Evolutionary conservation across 495 filamentous ascomycete genomes (phyloP).

Genomic region (Collariella sp.): DNA sequence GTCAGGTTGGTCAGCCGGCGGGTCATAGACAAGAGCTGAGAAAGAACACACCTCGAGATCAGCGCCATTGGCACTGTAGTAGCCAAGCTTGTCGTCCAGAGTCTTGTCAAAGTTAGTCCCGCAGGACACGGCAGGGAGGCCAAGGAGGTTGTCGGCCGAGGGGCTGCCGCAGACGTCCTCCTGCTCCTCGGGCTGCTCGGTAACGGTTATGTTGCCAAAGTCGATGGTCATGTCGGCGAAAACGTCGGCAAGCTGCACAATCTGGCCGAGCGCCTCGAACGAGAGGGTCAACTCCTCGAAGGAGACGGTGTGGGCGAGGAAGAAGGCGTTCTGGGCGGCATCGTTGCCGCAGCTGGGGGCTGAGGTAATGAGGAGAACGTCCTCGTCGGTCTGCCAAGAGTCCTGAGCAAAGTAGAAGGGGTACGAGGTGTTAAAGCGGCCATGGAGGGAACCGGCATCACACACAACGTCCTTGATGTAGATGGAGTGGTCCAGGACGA

Average conservation of each 20-base stretch:
- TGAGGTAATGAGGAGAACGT: conserved; percentile 8
- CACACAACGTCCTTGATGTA: conserved; percentile 7
- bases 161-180: conserved; percentile 3
- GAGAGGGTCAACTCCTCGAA: neutral
- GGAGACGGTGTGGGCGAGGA: conserved; percentile 7
- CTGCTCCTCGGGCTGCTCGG: neutral
- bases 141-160: neutral
- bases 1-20: too few relatives aligned
- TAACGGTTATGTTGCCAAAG: conserved; percentile 6
- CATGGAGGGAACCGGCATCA: neutral
- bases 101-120: conserved; percentile 9
- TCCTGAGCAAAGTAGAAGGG: conserved; percentile 1
- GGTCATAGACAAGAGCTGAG: too few relatives aligned
- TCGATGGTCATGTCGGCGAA: conserved; percentile 8
- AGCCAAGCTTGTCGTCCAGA: conserved; percentile 13
- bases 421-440: conserved; percentile 3
- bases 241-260: conserved; percentile 8
- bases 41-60: neutral
- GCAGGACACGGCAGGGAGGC: conserved; percentile 13
- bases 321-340: conserved; percentile 12
- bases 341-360: conserved; percentile 10
- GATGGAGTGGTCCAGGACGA: conserved; percentile 13
- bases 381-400: conserved; percentile 1
- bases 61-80: conserved; percentile 3
- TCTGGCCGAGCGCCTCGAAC: conserved; percentile 3